Evolutionary conservation across 73 alveolate species (phyloP).

Genomic region (Uronychia setigera): DNA sequence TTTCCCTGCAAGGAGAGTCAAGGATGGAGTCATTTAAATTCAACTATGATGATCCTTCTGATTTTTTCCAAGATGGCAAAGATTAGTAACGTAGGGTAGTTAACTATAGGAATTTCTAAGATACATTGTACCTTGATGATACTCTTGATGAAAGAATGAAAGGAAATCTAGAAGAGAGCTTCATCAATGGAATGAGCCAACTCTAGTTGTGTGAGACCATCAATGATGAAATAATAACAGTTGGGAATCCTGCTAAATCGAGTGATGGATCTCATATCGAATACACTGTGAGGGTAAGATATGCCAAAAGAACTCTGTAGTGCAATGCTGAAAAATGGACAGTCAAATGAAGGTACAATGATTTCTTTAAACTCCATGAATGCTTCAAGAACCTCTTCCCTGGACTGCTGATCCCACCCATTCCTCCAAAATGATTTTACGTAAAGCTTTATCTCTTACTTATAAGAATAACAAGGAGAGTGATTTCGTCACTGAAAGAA

Average conservation of each 20-base stretch:
- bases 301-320: neutral
- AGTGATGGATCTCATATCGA: neutral
- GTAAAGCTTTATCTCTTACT: neutral
- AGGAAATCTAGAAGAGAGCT: neutral
- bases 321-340: neutral
- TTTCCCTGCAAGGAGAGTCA: neutral
- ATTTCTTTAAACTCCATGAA: neutral
- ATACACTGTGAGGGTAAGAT: neutral
- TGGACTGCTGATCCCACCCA: neutral
- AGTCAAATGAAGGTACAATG: neutral
- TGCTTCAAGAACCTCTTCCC: neutral
- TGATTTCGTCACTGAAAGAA: neutral
- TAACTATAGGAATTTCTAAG: neutral
- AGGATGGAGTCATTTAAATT: neutral
- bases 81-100: neutral
- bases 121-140: neutral
- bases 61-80: neutral
- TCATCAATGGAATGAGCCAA: neutral
- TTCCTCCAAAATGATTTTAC: neutral
- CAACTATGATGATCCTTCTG: neutral
- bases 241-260: neutral
- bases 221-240: neutral
- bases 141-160: neutral
- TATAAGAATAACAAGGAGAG: neutral
- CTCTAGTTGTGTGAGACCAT: neutral